A percentile compares a stretch with the other conserved stretches of the same genome.
Evolutionary conservation across 2,329 filamentous ascomycete species (phyloP).

Genomic region (Cladorrhinum sp.): DNA sequence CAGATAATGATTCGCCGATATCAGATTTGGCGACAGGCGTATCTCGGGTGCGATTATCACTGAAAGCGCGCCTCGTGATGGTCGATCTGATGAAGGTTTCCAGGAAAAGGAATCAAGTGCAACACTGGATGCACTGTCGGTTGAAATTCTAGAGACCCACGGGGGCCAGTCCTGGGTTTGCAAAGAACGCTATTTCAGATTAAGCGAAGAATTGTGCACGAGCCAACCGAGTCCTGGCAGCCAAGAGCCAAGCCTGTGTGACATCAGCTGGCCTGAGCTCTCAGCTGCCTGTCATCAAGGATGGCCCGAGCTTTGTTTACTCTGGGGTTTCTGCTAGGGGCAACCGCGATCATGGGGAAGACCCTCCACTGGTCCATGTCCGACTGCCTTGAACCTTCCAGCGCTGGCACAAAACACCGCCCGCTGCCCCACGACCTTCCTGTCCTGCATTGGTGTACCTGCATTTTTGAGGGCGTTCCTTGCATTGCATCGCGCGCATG

Average conservation of each 20-base stretch:
- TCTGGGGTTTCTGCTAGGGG: constrained; percentile 20
- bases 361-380: not conserved
- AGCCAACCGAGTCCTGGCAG: not conserved
- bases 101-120: not conserved
- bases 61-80: not conserved
- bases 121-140: not conserved
- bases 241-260: constrained; percentile 4
- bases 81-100: not conserved
- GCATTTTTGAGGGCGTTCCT: too few species aligned
- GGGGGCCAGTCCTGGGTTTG: not conserved
- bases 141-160: not conserved
- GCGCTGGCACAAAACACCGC: not conserved
- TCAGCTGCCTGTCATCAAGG: constrained; percentile 21
- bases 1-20: not conserved
- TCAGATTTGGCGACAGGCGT: not conserved
- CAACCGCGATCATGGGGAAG: constrained; percentile 17
- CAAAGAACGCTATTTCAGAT: not conserved
- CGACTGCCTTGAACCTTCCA: not conserved
- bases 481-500: not conserved
- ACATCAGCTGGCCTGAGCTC: not conserved
- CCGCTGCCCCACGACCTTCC: not conserved
- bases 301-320: constrained; percentile 27
- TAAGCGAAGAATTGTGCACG: not conserved
- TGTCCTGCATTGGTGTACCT: not conserved
- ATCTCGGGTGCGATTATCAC: not conserved